These are phyloP conservation scores for Hymenoscyphus linearis DNA, from an alignment of 2,329 filamentous ascomycete genomes.

Conservation along the genomic window DNA sequence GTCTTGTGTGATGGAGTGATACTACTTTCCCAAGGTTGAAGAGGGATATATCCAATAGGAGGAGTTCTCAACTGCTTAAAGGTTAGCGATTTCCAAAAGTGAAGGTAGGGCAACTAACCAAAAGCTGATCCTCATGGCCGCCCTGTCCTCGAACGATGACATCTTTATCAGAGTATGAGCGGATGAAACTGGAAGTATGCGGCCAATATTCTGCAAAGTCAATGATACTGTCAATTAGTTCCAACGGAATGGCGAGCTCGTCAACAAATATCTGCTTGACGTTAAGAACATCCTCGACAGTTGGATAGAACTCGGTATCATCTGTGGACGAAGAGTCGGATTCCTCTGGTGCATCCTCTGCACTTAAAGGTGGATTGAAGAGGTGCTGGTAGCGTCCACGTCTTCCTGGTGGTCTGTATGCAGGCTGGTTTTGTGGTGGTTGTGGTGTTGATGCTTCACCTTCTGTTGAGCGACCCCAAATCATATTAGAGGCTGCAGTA, in stretches of 20 bases:
- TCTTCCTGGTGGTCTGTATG: not conserved
- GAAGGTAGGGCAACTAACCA: slow-evolving; percentile 32
- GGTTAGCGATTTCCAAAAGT: not conserved
- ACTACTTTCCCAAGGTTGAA: not conserved
- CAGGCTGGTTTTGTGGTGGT: not conserved
- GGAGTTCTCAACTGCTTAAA: slow-evolving; percentile 26
- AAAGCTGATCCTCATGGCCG: slow-evolving; percentile 35
- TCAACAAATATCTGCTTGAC: slow-evolving; percentile 44
- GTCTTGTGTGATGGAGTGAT: not conserved
- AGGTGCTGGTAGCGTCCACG: slow-evolving; percentile 1
- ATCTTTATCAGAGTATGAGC: slow-evolving; percentile 3
- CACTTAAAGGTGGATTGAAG: slow-evolving; percentile 2
- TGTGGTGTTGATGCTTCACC: not conserved
- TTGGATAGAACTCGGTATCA: slow-evolving; percentile 31
- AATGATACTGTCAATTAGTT: slow-evolving; percentile 51
- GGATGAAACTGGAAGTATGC: slow-evolving; percentile 35
- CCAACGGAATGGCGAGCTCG: slow-evolving; percentile 43
- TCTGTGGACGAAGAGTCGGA: not conserved
- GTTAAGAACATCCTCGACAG: slow-evolving; percentile 43
- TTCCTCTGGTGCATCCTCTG: not conserved
- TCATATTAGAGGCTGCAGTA: not conserved
- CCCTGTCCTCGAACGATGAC: slow-evolving; percentile 9
- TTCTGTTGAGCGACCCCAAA: not conserved
- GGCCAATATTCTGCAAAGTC: slow-evolving; percentile 61
- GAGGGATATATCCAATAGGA: slow-evolving; percentile 21